Base-by-base conservation (phyloP, 805 yeast species). In the Kuraishia borneana region DNA sequence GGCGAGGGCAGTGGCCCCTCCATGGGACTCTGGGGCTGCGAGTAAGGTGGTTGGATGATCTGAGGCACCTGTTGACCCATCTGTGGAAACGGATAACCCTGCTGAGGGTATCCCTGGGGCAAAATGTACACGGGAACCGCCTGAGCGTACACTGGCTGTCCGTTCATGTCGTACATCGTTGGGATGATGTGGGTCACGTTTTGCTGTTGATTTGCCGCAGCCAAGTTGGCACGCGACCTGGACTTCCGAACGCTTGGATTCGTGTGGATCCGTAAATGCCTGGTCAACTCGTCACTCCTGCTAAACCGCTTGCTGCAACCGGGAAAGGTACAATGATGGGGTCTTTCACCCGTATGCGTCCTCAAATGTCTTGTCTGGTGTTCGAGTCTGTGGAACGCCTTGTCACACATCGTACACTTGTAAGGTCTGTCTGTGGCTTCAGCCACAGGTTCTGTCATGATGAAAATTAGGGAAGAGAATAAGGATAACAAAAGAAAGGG, bases 291-390 rank as follows among this genome's bases (percentile, higher is more conserved):
- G 57, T 87, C 95, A 19, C 78, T 68, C 41, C 95, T 68, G 38
- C 82, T 70, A 50, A 85, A 85, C 41, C 81, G 66, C 55, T 87
- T 84, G 35, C 74, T 55, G 58, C 96, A 85, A n/a, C 83, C 83
- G 2, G 92, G 87, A 45, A 70, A 84, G 14, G 76, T 70, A 56
- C 96, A 85, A 33, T 74, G 76, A 51, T 83, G 92, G 2, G 95
- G 95, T 53, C 84, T 83, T 53, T 85, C 95, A 32, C 96, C 96
- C 1, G 96, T 85, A 58, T 85, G 95, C 7, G 95, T 85, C 38
- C 95, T 65, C 44, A 87, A 80, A 53, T 85, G 96, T 44, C 96
- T 69, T 9, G 94, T 85, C 51, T 83, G 94, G 54, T 85, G 96
- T 54, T 85, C 96, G 32, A 85, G 61, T 40, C 95, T 68, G 54